phyloP scores from a whole-genome alignment of 2,329 filamentous ascomycete genomes.

The Verticillium klebahnii region DNA sequence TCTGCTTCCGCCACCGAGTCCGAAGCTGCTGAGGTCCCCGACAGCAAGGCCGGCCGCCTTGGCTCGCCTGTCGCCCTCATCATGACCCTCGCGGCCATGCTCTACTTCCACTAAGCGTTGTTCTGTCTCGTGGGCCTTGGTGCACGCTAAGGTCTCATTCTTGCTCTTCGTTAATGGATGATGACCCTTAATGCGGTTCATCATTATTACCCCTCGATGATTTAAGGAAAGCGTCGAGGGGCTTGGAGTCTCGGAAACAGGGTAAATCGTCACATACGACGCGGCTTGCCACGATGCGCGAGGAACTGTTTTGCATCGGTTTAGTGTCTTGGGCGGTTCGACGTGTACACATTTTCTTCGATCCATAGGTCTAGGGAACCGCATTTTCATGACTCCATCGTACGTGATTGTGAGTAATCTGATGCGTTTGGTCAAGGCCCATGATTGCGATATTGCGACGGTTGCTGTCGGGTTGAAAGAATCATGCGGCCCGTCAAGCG shows the following conservation, averaged over 20 bases:
- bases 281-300: not conserved
- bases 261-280: not conserved
- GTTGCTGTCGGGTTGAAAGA: too few relatives aligned
- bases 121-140: not conserved
- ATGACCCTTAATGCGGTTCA: not conserved
- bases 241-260: not conserved
- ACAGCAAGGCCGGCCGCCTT: conserved; percentile 17
- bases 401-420: too few relatives aligned
- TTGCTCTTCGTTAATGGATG: not conserved
- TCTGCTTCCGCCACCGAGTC: conserved; percentile 18
- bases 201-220: conserved; percentile 7
- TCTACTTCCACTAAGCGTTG: conserved; percentile 34
- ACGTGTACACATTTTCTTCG: not conserved
- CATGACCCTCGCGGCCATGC: conserved; percentile 31
- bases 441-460: too few relatives aligned
- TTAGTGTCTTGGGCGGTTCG: not conserved
- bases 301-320: not conserved
- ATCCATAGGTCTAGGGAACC: not conserved
- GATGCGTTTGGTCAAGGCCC: not conserved
- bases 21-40: conserved; percentile 27
- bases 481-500: not conserved
- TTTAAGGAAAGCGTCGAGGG: conserved; percentile 6
- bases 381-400: not conserved
- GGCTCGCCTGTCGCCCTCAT: conserved; percentile 35
- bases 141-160: not conserved